Evolutionary conservation across 2,329 filamentous ascomycete genomes (phyloP), one percentile per base, ranked within the genome.

Genomic region (Acrocalymma vagum): DNA sequence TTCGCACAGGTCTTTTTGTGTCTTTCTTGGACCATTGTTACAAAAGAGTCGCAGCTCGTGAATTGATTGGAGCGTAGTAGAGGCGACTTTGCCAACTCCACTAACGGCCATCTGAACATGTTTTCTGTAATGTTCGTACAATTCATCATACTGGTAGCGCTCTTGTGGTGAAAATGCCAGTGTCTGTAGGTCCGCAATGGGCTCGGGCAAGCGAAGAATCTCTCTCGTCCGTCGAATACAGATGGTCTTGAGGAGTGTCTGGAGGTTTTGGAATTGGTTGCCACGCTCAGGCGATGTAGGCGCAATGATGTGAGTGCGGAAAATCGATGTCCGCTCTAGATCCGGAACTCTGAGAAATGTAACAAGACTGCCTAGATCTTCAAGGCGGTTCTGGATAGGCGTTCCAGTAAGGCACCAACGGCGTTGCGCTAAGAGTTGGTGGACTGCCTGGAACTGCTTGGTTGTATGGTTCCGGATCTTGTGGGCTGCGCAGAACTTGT

Each of bases 361-460:
- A 10, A 42, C 42, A 0, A 76, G 51, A 0, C 71, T 55, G 0
- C 67, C 71, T 16, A 65, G 70, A 42, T 76, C 72, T 14, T 74
- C 65, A 0, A 77, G 53, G 0, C 55, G 57, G 33, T 76, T 58
- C 31, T 58, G 53, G 20, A 58, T 55, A 9, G 53, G 53, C 14
- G 53, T 57, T 33, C 51, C 48, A 11, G 53, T 55, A 3, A 54
- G 30, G 32, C 46, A 51, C 52, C 44, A 52, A 7, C 52, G 52
- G 17, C 21, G 30, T n/a, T 47, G 22, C 11, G 43, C 40, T 13
- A 25, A 13, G 9, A 57, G 31, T 3, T 13, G 17, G 22, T 23
- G 15, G 9, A 53, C 38, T 8, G 51, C 49, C 16, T 41, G 25
- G 28, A 43, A 53, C 15, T 48, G 39, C 18, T 51, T 48, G 3